A percentile compares a stretch with the other conserved stretches of the same genome.
Evolutionary conservation across 371 early-diverging fungal genomes (phyloP).

Genomic region (Apophysomyces trapeziformis): DNA sequence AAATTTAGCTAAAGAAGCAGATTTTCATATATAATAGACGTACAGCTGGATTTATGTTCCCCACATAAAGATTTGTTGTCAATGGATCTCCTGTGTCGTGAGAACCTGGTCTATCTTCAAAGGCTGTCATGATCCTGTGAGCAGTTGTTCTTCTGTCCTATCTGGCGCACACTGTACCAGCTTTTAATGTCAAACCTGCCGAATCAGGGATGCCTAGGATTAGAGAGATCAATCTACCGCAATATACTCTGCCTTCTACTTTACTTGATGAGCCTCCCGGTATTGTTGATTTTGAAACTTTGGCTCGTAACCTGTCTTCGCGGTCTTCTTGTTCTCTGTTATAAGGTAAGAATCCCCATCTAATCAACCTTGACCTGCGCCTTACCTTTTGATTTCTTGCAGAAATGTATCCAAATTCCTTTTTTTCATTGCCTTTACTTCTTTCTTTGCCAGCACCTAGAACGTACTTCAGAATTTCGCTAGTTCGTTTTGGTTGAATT

Average conservation of each 20-base stretch:
- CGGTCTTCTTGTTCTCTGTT: conserved; percentile 49
- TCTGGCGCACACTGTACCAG: conserved; percentile 24
- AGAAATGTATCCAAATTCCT: conserved; percentile 84
- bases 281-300: conserved; percentile 21
- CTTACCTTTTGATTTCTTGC: conserved; percentile 80
- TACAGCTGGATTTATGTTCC: conserved; percentile 74
- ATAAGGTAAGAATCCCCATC: not conserved
- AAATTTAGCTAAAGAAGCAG: not conserved
- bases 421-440: conserved; percentile 63
- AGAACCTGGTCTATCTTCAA: conserved; percentile 59
- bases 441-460: conserved; percentile 31
- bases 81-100: conserved; percentile 76
- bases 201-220: not conserved
- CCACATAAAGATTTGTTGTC: conserved; percentile 92
- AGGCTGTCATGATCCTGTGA: conserved; percentile 23
- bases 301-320: conserved; percentile 34
- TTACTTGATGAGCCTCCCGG: conserved; percentile 11
- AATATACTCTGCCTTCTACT: conserved; percentile 12
- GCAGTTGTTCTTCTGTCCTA: not conserved
- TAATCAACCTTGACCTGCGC: not conserved
- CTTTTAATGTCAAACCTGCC: conserved; percentile 33
- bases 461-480: not conserved
- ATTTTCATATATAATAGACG: not conserved
- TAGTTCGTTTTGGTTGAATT: conserved; percentile 1
- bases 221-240: not conserved